phyloP scores from a whole-genome alignment of 306 rosid genomes.

The Rosa rugosa region DNA sequence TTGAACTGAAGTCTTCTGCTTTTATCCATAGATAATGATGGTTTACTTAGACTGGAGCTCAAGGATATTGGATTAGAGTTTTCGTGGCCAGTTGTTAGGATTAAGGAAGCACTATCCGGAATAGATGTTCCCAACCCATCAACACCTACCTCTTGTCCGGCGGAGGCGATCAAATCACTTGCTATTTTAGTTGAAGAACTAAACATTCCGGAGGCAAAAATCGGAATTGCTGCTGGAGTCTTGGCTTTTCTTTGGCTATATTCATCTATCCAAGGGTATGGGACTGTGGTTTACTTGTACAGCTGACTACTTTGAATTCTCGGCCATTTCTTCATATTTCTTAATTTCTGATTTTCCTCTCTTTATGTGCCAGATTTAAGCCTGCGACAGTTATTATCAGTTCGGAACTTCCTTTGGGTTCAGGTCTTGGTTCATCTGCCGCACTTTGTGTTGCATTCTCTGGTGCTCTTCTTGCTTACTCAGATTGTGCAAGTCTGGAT shows the following conservation, averaged over 20 bases:
- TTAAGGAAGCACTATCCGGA: constrained; percentile 52
- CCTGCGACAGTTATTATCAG: constrained; percentile 73
- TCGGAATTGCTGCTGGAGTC: constrained; percentile 69
- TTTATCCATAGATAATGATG: constrained; percentile 50
- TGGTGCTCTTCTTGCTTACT: constrained; percentile 66
- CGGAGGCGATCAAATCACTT: constrained; percentile 55
- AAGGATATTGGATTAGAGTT: constrained; percentile 71
- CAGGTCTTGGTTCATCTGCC: constrained; percentile 96
- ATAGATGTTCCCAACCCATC: constrained; percentile 37
- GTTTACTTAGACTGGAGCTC: constrained; percentile 56
- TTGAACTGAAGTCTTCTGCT: constrained; percentile 4
- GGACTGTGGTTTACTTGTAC: constrained; percentile 9
- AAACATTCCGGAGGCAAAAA: constrained; percentile 63
- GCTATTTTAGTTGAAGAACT: constrained; percentile 62
- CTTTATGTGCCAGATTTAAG: constrained; percentile 55
- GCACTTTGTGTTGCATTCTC: constrained; percentile 77
- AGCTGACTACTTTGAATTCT: not conserved
- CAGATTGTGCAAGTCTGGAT: constrained; percentile 61
- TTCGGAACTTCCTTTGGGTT: constrained; percentile 90
- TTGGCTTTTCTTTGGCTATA: constrained; percentile 90
- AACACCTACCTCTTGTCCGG: constrained; percentile 58
- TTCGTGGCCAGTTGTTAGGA: constrained; percentile 70
- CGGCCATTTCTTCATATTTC: not conserved
- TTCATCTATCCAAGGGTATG: constrained; percentile 74
- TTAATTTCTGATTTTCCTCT: constrained; percentile 11